Evolutionary conservation across 371 early-diverging fungal genomes (phyloP), one percentile per base, ranked within the genome.

Genomic region (Mortierella sp.): DNA sequence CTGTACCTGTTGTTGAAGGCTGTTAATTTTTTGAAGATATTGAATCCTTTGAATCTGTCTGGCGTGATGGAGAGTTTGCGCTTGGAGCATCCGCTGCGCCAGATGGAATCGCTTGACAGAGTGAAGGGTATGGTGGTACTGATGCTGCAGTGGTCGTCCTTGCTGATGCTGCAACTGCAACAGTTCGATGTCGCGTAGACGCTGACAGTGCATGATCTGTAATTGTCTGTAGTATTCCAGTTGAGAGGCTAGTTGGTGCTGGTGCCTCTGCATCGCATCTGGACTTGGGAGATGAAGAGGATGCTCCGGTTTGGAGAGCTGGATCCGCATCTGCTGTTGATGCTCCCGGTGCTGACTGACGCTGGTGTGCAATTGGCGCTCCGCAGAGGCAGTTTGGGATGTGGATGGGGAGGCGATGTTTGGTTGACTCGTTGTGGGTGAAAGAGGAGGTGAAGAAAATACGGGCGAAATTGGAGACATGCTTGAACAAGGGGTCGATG

Each of bases 31-130:
- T 59, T 72, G 72, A 47, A 72, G 56, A 34, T 60, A 56, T 41
- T 61, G 72, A 24, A 72, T 65, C 47, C 48, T 65, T 57, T 72
- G 72, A 30, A 72, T 61, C 31, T 66, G 72, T 21, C 65, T 66
- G 12, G 72, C 66, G 32, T 66, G 67, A 48, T 61, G 50, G 17
- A 66, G 39, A 43, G 60, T 42, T 37, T 72, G 72, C 37, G 65
- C 37, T 26, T 72, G 66, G 14, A 66, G 44, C 72, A 72, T 72
- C 21, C 58, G 34, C 34, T 72, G 72, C 14, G 60, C 66, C 2
- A 72, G 37, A 19, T 66, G 66, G 30, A 60, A 60, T 14, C 72
- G 50, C 48, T 66, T 60, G 42, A 72, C 28, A 21, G 48, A 59
- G 37, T 67, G 75, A 24, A 62, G 34, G 8, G 67, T 44, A 17